Percentiles rank a stretch among this genome's conserved stretches.
Evolutionary conservation across 2,329 filamentous ascomycete species (phyloP).

Genomic region (Aplosporella prunicola): DNA sequence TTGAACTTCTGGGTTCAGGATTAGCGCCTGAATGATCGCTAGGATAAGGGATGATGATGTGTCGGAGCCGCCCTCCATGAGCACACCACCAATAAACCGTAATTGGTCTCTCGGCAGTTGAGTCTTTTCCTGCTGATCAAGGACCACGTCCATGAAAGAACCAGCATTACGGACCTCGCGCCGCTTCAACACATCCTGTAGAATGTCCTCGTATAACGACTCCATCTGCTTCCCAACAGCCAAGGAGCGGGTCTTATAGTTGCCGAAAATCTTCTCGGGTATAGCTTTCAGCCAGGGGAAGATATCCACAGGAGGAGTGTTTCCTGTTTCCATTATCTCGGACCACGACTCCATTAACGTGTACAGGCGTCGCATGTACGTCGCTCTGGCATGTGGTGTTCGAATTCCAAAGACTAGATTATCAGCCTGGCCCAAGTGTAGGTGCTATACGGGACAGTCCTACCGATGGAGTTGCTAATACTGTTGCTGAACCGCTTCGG

Average conservation of each 20-base stretch:
- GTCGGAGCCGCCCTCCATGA: slow-evolving; percentile 29
- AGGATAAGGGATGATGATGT: slow-evolving; percentile 21
- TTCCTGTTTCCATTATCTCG: slow-evolving; percentile 35
- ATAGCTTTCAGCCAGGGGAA: slow-evolving; percentile 22
- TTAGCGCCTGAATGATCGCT: slow-evolving; percentile 1
- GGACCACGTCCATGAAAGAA: slow-evolving; percentile 20
- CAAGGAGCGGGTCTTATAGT: not conserved
- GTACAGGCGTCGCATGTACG: slow-evolving; percentile 32
- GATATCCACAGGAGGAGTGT: slow-evolving; percentile 41
- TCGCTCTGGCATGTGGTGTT: slow-evolving; percentile 8
- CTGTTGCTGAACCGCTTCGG: slow-evolving; percentile 42
- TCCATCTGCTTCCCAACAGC: not conserved
- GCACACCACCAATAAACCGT: slow-evolving; percentile 28
- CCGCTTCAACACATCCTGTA: not conserved
- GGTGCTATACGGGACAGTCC: not conserved
- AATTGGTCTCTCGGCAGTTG: slow-evolving; percentile 17
- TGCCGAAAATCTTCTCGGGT: not conserved
- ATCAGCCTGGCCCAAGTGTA: slow-evolving; percentile 7
- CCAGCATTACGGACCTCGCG: slow-evolving; percentile 11
- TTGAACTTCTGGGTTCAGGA: not conserved
- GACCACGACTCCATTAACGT: slow-evolving; percentile 34
- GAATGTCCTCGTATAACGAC: not conserved
- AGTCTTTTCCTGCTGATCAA: slow-evolving; percentile 14
- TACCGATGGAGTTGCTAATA: slow-evolving; percentile 35
- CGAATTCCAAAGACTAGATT: slow-evolving; percentile 14